These are phyloP conservation scores for Mycena albidolilacea DNA, from an alignment of 768 basidiomycete genomes.

Conservation along the genomic window DNA sequence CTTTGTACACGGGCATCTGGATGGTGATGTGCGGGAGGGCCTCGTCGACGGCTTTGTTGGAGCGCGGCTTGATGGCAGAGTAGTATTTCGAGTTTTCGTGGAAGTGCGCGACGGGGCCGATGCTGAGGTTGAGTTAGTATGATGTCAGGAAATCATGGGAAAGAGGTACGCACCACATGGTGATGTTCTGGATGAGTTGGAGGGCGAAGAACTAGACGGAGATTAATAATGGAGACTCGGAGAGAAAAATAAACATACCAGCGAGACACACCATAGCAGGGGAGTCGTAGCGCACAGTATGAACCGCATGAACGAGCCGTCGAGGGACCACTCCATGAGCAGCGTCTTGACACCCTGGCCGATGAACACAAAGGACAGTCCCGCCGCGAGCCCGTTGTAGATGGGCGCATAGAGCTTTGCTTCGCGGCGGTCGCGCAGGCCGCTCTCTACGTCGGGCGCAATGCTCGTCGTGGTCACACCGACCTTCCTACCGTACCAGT, in stretches of 20 bases:
- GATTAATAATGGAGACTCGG: conserved; percentile 36
- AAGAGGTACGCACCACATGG: conserved; percentile 68
- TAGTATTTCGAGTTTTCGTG: conserved; percentile 86
- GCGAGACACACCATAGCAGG: conserved; percentile 80
- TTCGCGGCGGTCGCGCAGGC: conserved; percentile 42
- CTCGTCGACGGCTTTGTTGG: conserved; percentile 63
- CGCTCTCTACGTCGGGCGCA: conserved; percentile 49
- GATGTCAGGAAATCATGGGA: conserved; percentile 49
- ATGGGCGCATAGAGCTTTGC: conserved; percentile 72
- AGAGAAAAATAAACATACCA: conserved; percentile 54
- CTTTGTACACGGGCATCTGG: conserved; percentile 91
- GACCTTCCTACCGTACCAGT: conserved; percentile 75
- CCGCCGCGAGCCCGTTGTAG: conserved; percentile 76
- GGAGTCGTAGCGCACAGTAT: conserved; percentile 73
- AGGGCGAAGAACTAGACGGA: conserved; percentile 78
- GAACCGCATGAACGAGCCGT: conserved; percentile 72
- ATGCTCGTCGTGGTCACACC: conserved; percentile 49
- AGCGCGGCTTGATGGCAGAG: conserved; percentile 73
- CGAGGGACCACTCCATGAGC: conserved; percentile 78
- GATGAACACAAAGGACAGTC: conserved; percentile 74
- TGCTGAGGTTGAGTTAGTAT: conserved; percentile 60
- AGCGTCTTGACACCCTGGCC: conserved; percentile 74
- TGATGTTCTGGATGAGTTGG: conserved; percentile 79
- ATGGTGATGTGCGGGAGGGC: conserved; percentile 83
- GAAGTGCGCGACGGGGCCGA: conserved; percentile 87